Evolutionary conservation across 2,329 filamentous ascomycete genomes (phyloP).

Genomic region (Knufia fluminis): DNA sequence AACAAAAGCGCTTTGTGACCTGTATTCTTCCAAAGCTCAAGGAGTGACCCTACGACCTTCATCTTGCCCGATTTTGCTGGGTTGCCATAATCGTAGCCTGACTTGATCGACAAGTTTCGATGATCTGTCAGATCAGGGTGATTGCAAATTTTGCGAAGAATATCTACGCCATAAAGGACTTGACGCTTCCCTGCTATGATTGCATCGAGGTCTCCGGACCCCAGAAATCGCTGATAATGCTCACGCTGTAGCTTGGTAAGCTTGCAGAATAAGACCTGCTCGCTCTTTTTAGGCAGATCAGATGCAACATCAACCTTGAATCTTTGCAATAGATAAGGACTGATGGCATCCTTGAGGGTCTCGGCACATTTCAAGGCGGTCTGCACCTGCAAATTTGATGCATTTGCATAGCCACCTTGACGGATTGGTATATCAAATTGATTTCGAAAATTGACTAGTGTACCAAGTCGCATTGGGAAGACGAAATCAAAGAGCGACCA

Average conservation of each 20-base stretch:
- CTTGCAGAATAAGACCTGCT: slow-evolving; percentile 93
- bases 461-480: slow-evolving; percentile 90
- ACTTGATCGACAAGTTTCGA: slow-evolving; percentile 47
- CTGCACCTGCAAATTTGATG: slow-evolving; percentile 86
- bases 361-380: slow-evolving; percentile 91
- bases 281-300: slow-evolving; percentile 88
- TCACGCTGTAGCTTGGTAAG: slow-evolving; percentile 69
- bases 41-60: slow-evolving; percentile 79
- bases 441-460: slow-evolving; percentile 77
- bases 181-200: slow-evolving; percentile 68
- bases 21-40: slow-evolving; percentile 83
- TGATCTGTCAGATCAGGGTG: slow-evolving; percentile 82
- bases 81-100: slow-evolving; percentile 67
- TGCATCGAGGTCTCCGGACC: slow-evolving; percentile 73
- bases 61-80: slow-evolving; percentile 83
- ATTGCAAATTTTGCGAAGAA: slow-evolving; percentile 92
- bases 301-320: slow-evolving; percentile 90
- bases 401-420: slow-evolving; percentile 88
- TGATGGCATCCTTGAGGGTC: slow-evolving; percentile 86
- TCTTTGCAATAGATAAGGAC: slow-evolving; percentile 82
- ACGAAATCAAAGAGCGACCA: slow-evolving; percentile 99
- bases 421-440: slow-evolving; percentile 93
- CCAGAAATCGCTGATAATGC: slow-evolving; percentile 71
- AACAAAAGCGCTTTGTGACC: slow-evolving; percentile 92
- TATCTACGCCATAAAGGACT: slow-evolving; percentile 81